phyloP scores from a whole-genome alignment of 2,329 filamentous ascomycete genomes.

The Trichoderma pleuroti region DNA sequence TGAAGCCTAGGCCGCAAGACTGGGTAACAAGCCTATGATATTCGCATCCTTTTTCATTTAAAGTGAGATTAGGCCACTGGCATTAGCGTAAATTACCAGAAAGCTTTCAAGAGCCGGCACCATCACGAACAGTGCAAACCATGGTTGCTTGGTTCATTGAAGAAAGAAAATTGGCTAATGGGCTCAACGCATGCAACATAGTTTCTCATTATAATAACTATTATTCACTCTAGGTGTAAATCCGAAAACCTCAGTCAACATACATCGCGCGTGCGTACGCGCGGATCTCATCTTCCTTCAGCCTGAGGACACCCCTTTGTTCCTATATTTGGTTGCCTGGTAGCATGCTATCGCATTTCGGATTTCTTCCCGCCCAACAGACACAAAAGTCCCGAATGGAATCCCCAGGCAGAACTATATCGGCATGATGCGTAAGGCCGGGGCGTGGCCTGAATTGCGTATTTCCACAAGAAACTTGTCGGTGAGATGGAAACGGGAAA shows the following conservation, averaged over 20 bases:
- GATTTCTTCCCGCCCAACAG: background rate
- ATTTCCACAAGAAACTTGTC: background rate
- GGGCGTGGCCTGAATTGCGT: background rate
- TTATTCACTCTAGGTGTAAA: background rate
- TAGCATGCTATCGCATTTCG: background rate
- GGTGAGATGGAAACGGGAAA: background rate
- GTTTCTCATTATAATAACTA: too few species aligned
- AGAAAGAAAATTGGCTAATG: too few species aligned
- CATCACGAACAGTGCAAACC: too few species aligned
- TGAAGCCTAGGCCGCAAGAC: background rate
- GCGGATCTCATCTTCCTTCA: background rate
- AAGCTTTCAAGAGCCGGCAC: too few species aligned
- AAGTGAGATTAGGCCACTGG: too few species aligned
- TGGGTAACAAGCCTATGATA: too few species aligned
- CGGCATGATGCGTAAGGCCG: background rate
- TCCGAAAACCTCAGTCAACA: background rate
- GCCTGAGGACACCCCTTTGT: background rate
- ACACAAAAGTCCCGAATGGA: background rate
- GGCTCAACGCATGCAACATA: too few species aligned
- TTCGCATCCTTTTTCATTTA: too few species aligned
- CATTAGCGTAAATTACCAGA: too few species aligned
- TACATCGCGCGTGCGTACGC: background rate
- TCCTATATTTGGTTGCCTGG: background rate
- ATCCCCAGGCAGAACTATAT: background rate
- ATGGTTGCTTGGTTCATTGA: too few species aligned